Evolutionary conservation across 108 stramenopile species (phyloP).

Genomic region (Conticribra guillardii): DNA sequence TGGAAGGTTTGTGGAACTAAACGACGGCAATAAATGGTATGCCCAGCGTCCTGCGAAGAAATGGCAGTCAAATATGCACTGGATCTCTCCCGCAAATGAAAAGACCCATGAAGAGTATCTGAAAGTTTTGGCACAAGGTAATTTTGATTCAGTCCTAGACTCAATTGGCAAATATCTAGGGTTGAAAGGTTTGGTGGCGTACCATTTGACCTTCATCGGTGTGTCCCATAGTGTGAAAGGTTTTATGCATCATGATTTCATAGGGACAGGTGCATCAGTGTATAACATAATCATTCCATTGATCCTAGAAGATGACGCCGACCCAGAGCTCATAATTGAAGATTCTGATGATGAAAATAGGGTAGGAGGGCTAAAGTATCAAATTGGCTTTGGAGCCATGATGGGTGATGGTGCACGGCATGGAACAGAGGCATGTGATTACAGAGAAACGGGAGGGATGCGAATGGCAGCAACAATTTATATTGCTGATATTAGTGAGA

Average conservation of each 20-base stretch:
- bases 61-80: constrained; percentile 69
- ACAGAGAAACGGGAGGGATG: constrained; percentile 59
- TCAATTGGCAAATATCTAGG: constrained; percentile 53
- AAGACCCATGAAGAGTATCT: constrained; percentile 60
- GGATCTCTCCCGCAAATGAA: constrained; percentile 69
- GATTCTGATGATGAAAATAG: constrained; percentile 24
- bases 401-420: constrained; percentile 70
- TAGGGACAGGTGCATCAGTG: constrained; percentile 28
- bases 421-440: constrained; percentile 71
- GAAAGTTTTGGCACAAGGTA: constrained; percentile 47
- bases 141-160: constrained; percentile 60
- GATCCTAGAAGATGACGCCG: constrained; percentile 40
- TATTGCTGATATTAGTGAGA: constrained; percentile 64
- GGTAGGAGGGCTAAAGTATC: constrained; percentile 43
- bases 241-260: constrained; percentile 47
- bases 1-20: constrained; percentile 36
- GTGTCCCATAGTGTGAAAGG: constrained; percentile 44
- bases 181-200: constrained; percentile 45
- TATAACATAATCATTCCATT: constrained; percentile 62
- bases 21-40: constrained; percentile 62
- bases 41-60: constrained; percentile 52
- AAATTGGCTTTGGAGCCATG: constrained; percentile 51
- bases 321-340: constrained; percentile 42
- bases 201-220: constrained; percentile 56
- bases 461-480: constrained; percentile 68